Evolutionary conservation across 2,329 filamentous ascomycete genomes (phyloP), one percentile per base, ranked within the genome.

Genomic region (Sporothrix variecibatus): DNA sequence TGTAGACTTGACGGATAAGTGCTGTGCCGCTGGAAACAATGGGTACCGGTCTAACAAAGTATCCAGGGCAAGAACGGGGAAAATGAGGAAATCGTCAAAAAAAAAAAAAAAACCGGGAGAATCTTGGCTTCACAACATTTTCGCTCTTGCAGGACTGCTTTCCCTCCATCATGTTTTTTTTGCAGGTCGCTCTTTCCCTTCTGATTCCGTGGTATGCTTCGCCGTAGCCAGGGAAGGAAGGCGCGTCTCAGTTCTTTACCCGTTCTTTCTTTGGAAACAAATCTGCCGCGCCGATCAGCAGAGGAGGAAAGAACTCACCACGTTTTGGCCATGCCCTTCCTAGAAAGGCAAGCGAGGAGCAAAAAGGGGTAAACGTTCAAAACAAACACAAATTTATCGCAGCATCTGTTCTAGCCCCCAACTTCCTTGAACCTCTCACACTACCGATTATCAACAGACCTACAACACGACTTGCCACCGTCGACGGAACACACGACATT

Each of bases 181-280:
- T 53, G 6, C 53, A 12, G 53, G 7, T 23, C 20, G 20, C 17
- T 64, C 60, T 64, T 72, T 60, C 62, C 53, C 23, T 62, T 38
- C 15, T 17, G 2, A 49, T n/a, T 64, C 6, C 12, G 23, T 49
- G 17, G 9, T 62, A 17, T 23, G 34, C 60, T 12, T 64, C 53
- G 53, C 53, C 53, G 70, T 43, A 72, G 70, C 70, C 71, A 51
- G 71, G 60, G n/a, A 73, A 68, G 62, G 46, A 38, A 70, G 28
- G 62, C 51, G 34, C 62, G 62, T 58, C 62, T 73, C 62, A 68
- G 60, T 38, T 68, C 20, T 58, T 28, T 46, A 43, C 62, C 38
- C 40, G 62, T 46, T 67, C n/a, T 67, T 46, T 12, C 28, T 46
- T 43, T 73, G 62, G 49, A 73, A 73, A 58, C 71, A 43, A 51